These are phyloP conservation scores for Colletotrichum tropicale DNA, from an alignment of 2,329 filamentous ascomycete species.

Conservation along the genomic window DNA sequence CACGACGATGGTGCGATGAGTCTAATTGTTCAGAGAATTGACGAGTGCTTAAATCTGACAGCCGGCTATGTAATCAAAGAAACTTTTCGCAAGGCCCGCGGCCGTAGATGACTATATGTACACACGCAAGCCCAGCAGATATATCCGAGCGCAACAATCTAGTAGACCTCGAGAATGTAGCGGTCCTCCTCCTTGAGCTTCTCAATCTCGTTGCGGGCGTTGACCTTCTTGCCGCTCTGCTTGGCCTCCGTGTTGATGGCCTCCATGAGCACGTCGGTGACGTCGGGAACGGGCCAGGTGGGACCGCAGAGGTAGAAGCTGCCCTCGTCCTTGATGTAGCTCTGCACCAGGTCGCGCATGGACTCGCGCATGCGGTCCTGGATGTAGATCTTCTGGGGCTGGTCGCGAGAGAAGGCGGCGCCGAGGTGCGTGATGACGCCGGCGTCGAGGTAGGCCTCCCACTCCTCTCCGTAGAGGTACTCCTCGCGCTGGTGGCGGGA, in stretches of 20 bases:
- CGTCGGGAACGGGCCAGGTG: constrained; percentile 98
- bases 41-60: background rate
- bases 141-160: constrained; percentile 33
- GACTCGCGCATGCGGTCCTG: constrained; percentile 97
- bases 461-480: constrained; percentile 98
- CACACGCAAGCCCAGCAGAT: background rate
- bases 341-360: constrained; percentile 78
- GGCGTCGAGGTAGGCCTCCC: constrained; percentile 96
- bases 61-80: background rate
- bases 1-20: background rate
- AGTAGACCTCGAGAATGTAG: constrained; percentile 98
- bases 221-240: constrained; percentile 77
- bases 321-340: constrained; percentile 86
- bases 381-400: constrained; percentile 99
- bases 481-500: constrained; percentile 97
- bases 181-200: constrained; percentile 92
- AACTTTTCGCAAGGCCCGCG: background rate
- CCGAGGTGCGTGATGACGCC: constrained; percentile 95
- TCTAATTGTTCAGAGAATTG: background rate
- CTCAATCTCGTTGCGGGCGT: constrained; percentile 91
- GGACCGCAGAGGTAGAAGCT: constrained; percentile 97
- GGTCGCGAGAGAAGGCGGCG: constrained; percentile 93
- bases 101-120: background rate
- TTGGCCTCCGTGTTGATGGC: constrained; percentile 80
- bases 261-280: constrained; percentile 92